Evolutionary conservation across 768 basidiomycete species (phyloP).

Genomic region (Tricholoma matsutake): DNA sequence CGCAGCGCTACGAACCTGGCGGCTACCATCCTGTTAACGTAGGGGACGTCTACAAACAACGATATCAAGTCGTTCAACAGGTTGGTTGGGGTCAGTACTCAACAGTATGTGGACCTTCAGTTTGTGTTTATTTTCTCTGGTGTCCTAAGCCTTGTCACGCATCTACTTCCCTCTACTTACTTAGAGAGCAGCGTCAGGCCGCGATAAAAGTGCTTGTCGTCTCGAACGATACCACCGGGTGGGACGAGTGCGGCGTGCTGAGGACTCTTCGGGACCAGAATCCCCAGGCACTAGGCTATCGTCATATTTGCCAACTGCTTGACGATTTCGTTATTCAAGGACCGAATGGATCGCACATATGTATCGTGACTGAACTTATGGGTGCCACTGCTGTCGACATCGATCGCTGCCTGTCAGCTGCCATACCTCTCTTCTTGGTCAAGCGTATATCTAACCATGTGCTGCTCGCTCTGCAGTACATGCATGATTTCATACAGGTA

Average conservation of each 20-base stretch:
- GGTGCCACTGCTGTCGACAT: conserved; percentile 70
- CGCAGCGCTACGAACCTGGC: conserved; percentile 28
- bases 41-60: conserved; percentile 37
- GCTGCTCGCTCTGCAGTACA: conserved; percentile 49
- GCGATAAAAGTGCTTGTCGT: conserved; percentile 52
- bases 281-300: conserved; percentile 40
- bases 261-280: conserved; percentile 29
- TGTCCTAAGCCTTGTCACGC: background rate
- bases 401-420: conserved; percentile 38
- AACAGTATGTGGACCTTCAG: conserved; percentile 35
- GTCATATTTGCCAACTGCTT: conserved; percentile 40
- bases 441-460: conserved; percentile 56
- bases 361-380: conserved; percentile 83
- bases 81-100: conserved; percentile 52
- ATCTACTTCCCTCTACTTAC: background rate
- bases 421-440: conserved; percentile 47
- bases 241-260: background rate
- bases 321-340: conserved; percentile 78
- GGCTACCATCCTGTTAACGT: conserved; percentile 37
- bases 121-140: background rate
- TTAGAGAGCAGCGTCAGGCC: conserved; percentile 39
- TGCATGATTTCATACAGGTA: conserved; percentile 64
- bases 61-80: conserved; percentile 53
- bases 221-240: conserved; percentile 19
- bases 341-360: conserved; percentile 76